A percentile compares a stretch with the other conserved stretches of the same genome.
Evolutionary conservation across 1,139 yeast species (phyloP).

Genomic region (Suhomyces wounanorum): DNA sequence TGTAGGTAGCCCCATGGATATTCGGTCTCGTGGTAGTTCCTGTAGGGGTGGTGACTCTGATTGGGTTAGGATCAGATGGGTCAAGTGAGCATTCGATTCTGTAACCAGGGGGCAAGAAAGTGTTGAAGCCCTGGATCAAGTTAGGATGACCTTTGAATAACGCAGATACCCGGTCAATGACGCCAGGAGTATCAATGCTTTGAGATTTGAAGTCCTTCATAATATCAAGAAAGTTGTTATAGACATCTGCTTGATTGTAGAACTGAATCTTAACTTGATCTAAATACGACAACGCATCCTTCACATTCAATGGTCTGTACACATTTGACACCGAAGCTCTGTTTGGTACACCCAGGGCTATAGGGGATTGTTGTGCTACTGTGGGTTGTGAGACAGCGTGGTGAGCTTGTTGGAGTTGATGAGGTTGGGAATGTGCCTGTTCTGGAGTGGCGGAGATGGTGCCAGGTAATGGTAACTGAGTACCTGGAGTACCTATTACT

Average conservation of each 20-base stretch:
- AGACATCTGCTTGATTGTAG: slow-evolving; percentile 90
- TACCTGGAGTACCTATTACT: slow-evolving; percentile 22
- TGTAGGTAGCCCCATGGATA: slow-evolving; percentile 28
- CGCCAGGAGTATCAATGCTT: slow-evolving; percentile 97
- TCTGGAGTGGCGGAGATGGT: slow-evolving; percentile 17
- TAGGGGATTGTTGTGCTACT: slow-evolving; percentile 15
- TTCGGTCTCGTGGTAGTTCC: slow-evolving; percentile 79
- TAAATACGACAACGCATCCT: slow-evolving; percentile 91
- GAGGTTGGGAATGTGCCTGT: slow-evolving; percentile 22
- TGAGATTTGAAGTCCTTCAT: slow-evolving; percentile 98
- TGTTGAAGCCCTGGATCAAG: slow-evolving; percentile 93
- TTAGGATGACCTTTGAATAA: slow-evolving; percentile 91
- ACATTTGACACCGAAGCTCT: slow-evolving; percentile 48
- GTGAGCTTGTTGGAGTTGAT: slow-evolving; percentile 17
- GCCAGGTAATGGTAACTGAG: slow-evolving; percentile 31
- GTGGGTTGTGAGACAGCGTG: slow-evolving; percentile 18
- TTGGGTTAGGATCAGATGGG: slow-evolving; percentile 89
- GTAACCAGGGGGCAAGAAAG: slow-evolving; percentile 96
- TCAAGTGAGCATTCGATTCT: slow-evolving; percentile 89
- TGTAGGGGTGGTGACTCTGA: slow-evolving; percentile 92
- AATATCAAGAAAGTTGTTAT: slow-evolving; percentile 92
- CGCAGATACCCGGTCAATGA: slow-evolving; percentile 89
- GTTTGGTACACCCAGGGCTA: slow-evolving; percentile 43
- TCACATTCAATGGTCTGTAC: slow-evolving; percentile 89
- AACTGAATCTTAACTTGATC: slow-evolving; percentile 96